phyloP scores from a whole-genome alignment of 2,329 filamentous ascomycete genomes.

The Chrysosporium keratinophilum region DNA sequence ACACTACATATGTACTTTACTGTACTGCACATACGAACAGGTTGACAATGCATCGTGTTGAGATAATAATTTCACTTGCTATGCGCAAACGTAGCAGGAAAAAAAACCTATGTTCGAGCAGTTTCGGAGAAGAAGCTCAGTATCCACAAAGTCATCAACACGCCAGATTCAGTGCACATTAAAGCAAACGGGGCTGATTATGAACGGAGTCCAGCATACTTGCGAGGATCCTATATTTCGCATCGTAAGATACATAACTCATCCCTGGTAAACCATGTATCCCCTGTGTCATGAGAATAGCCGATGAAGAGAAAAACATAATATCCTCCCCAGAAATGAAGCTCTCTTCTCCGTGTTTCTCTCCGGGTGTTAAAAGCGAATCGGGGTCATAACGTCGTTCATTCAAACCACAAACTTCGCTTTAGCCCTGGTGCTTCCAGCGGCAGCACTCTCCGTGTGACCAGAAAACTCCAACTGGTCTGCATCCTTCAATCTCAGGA shows the following conservation, averaged over 20 bases:
- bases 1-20: too few species aligned
- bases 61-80: too few species aligned
- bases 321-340: constrained; percentile 7
- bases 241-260: constrained; percentile 9
- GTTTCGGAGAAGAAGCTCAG: neutral
- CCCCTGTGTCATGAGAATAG: neutral
- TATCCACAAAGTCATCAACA: neutral
- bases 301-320: constrained; percentile 7
- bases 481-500: constrained; percentile 63
- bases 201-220: neutral
- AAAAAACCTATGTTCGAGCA: too few species aligned
- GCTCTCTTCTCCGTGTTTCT: neutral
- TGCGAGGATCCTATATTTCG: constrained; percentile 1
- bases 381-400: neutral
- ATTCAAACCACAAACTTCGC: constrained; percentile 72
- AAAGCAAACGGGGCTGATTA: neutral
- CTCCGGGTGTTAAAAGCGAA: neutral
- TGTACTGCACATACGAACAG: too few species aligned
- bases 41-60: too few species aligned
- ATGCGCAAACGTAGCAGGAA: too few species aligned
- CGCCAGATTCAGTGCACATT: neutral
- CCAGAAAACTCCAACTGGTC: constrained; percentile 91
- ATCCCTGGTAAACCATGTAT: constrained; percentile 7
- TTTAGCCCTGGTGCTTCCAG: constrained; percentile 89
- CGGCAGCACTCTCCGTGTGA: constrained; percentile 86